Evolutionary conservation across 495 filamentous ascomycete species (phyloP).

Genomic region (Lentithecium fluviatile): DNA sequence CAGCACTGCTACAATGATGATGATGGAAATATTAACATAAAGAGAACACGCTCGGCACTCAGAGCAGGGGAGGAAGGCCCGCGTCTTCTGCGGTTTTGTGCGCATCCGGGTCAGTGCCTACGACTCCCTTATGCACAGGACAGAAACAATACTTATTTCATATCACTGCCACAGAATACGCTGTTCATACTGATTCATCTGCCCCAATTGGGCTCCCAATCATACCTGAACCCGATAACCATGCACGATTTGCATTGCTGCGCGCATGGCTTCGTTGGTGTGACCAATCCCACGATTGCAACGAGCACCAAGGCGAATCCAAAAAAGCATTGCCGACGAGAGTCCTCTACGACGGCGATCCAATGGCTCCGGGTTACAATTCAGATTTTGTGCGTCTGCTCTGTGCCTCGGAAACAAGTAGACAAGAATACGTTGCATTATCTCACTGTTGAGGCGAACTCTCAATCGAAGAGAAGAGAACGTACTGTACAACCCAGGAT

Average conservation of each 20-base stretch:
- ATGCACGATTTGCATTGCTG: conserved; percentile 11
- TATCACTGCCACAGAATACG: background rate
- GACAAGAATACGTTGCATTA: conserved; percentile 15
- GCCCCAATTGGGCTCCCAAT: conserved; percentile 5
- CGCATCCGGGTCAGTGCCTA: conserved; percentile 9
- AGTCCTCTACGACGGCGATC: conserved; percentile 19
- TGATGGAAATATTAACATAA: conserved; percentile 6
- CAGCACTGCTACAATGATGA: background rate
- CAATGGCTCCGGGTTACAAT: too few species aligned
- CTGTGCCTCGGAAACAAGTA: conserved; percentile 2
- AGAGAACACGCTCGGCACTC: background rate
- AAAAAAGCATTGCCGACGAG: conserved; percentile 9
- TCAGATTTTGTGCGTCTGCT: conserved; percentile 9
- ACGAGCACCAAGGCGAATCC: conserved; percentile 5
- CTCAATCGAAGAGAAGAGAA: background rate
- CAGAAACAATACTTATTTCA: background rate
- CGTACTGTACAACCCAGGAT: conserved; percentile 13
- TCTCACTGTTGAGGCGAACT: conserved; percentile 17
- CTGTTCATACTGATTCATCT: background rate
- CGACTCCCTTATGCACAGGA: background rate
- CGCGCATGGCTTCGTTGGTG: conserved; percentile 16
- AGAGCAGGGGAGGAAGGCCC: conserved; percentile 3
- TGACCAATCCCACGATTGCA: conserved; percentile 8
- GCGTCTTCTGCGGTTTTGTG: conserved; percentile 15
- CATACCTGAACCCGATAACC: background rate